Base-by-base conservation (phyloP, 306 rosid genomes). In the Arachis hypogaea region DNA sequence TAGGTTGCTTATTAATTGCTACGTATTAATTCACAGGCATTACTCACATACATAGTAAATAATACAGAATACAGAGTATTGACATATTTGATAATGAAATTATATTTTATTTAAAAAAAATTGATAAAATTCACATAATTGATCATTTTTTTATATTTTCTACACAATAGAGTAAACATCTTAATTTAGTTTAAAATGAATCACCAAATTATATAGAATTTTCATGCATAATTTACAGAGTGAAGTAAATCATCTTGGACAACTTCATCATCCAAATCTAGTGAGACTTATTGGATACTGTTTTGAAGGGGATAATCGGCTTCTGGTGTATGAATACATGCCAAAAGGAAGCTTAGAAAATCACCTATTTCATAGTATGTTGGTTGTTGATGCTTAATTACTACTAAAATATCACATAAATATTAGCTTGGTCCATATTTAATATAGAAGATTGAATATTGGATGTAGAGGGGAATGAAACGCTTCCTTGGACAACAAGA, bases 211-310 rank as follows among this genome's bases (percentile, higher is more conserved):
- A 47, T 47, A 11, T 55, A 79, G 72, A 33, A 49, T 40, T 69
- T 22, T 40, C 36, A 74, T 22, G 33, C 36, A 74, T 67, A 72
- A 44, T 81, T 68, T 80, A 56, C 89, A 93, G 98, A 85, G 94
- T 42, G 98, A 93, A 84, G 84, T 93, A 50, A 84, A 88, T 69
- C 88, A 88, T 82, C 90, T 93, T 73, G 94, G 98, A 22, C 93
- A 89, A 80, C 89, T 93, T 79, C 87, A 84, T 83, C 98, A 93
- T 84, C 94, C 85, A 73, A 89, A 89, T 88, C 86, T 93, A 50
- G 98, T 93, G 73, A 93, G 89, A 88, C 92, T 89, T 59, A 86
- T 85, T 33, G 97, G 98, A 59, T 93, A 89, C 85, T 93, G 98
- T 78, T 72, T 85, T 4, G 94, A 89, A 69, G 97, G 94, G 6